A percentile compares a stretch with the other conserved stretches of the same genome.
These are phyloP conservation scores for Erysimum cheiranthoides DNA, from an alignment of 345 rosid genomes.

Conservation along the genomic window DNA sequence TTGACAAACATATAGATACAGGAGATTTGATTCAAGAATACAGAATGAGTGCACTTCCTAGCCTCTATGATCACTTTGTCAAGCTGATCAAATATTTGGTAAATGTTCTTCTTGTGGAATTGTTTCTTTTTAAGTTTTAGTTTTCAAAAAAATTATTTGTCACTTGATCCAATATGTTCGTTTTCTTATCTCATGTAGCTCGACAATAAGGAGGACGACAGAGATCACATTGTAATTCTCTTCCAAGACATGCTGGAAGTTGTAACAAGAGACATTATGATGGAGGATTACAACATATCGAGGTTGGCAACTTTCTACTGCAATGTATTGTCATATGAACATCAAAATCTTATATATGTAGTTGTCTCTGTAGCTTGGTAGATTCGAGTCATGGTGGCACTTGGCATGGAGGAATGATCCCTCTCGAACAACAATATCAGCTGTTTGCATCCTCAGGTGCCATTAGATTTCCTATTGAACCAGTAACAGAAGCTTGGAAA, in stretches of 20 bases:
- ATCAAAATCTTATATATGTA: slow-evolving; percentile 34
- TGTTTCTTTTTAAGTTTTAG: slow-evolving; percentile 2
- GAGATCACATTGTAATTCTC: slow-evolving; percentile 87
- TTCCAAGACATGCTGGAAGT: slow-evolving; percentile 99
- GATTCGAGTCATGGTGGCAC: slow-evolving; percentile 77
- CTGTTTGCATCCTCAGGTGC: slow-evolving; percentile 95
- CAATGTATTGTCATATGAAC: slow-evolving; percentile 15
- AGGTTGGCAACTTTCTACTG: slow-evolving; percentile 54
- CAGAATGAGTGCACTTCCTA: slow-evolving; percentile 92
- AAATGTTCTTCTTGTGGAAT: slow-evolving; percentile 43
- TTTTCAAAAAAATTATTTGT: slow-evolving; percentile 9
- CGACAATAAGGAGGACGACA: slow-evolving; percentile 72
- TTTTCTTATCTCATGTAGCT: slow-evolving; percentile 54
- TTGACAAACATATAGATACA: slow-evolving; percentile 55
- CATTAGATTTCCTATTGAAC: slow-evolving; percentile 78
- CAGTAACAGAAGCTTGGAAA: slow-evolving; percentile 88
- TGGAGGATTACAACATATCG: slow-evolving; percentile 65
- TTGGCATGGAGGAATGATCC: slow-evolving; percentile 69
- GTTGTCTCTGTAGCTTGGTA: slow-evolving; percentile 55
- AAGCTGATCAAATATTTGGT: slow-evolving; percentile 88
- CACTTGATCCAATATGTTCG: slow-evolving; percentile 30
- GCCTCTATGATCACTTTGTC: slow-evolving; percentile 83
- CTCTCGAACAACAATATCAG: slow-evolving; percentile 69
- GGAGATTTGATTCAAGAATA: slow-evolving; percentile 59
- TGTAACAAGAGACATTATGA: slow-evolving; percentile 88